Evolutionary conservation across 495 filamentous ascomycete species (phyloP), one percentile per base, ranked within the genome.

Genomic region (Lasiosphaeris hirsuta): DNA sequence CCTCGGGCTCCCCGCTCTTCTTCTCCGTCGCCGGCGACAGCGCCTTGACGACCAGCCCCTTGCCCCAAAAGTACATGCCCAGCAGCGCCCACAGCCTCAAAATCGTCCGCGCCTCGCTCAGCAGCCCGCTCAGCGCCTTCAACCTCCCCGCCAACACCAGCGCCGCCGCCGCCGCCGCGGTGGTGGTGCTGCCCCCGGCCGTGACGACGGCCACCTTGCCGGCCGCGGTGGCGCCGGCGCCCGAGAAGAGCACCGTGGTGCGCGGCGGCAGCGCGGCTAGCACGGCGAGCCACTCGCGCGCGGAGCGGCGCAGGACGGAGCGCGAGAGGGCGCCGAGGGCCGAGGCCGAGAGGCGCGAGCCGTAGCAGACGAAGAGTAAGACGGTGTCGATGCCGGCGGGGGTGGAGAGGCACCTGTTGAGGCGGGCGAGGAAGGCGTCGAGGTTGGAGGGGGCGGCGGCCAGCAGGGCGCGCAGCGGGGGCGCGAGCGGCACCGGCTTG

Each of bases 31-130:
- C 33, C 11, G 52, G 23, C 18, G 58, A 51, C 47, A 57, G 47
- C 61, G 66, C 17, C 55, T 65, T 7, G 44, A 74, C 71, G 2
- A 86, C 62, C 0, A 84, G 79, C 0, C 73, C 61, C 6, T 79
- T 78, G 9, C 78, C 88, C 88, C 89, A 92, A 33, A 81, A 77
- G 72, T 88, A 95, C 62, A 97, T 86, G 3, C 82, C 79, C 13
- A 96, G 65, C 10, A 96, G 75, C 0, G 86, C 90, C 81, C 89
- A 90, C 3, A 97, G 79, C 0, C 93, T 84, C 51, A 87, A 69
- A 62, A 90, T 90, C 42, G 86, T 88, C 42, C 91, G 75, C 44
- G 81, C 78, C 55, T 91, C 88, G 58, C 71, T 77, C 30, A 89
- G 76, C 48, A 87, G 64, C 9, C 61, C 57, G 2, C 78, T 72